These are phyloP conservation scores for Ophiosphaerella narmari DNA, from an alignment of 2,329 filamentous ascomycete genomes.

Conservation along the genomic window DNA sequence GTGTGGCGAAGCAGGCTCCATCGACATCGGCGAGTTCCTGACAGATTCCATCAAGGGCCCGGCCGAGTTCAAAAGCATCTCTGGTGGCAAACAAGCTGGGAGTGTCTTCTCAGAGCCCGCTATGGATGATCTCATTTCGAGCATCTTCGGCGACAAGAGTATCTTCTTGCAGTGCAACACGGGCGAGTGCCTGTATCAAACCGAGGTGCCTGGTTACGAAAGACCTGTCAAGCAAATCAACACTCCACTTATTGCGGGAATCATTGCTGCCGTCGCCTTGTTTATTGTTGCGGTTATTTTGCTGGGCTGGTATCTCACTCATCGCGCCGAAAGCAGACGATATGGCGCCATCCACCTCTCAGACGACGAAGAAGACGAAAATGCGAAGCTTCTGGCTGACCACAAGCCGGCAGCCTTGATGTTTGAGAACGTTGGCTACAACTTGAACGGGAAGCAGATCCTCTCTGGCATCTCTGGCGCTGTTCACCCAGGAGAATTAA, in stretches of 20 bases:
- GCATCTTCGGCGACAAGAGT: conserved; percentile 87
- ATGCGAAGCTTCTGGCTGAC: conserved; percentile 82
- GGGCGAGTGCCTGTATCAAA: conserved; percentile 91
- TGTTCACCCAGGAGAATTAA: conserved; percentile 92
- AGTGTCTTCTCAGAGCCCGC: conserved; percentile 89
- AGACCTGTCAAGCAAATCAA: conserved; percentile 93
- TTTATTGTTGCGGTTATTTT: conserved; percentile 89
- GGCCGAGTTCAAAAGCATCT: conserved; percentile 75
- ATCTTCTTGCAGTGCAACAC: conserved; percentile 82
- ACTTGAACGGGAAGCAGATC: conserved; percentile 85
- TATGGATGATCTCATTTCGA: conserved; percentile 88
- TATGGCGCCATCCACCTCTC: conserved; percentile 74
- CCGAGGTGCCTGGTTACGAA: conserved; percentile 88
- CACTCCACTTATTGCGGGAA: conserved; percentile 90
- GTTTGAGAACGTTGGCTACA: conserved; percentile 87
- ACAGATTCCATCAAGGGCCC: conserved; percentile 82
- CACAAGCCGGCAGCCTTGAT: conserved; percentile 89
- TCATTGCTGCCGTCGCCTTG: conserved; percentile 83
- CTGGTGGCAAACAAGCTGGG: conserved; percentile 66
- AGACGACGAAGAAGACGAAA: conserved; percentile 86
- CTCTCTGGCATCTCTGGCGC: conserved; percentile 79
- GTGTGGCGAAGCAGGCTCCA: conserved; percentile 86
- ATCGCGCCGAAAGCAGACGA: conserved; percentile 66
- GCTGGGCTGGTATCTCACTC: conserved; percentile 83
- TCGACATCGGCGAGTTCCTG: conserved; percentile 91